These are phyloP conservation scores for Beta macrorhiza DNA, from an alignment of 179 eudicot species.

Conservation along the genomic window DNA sequence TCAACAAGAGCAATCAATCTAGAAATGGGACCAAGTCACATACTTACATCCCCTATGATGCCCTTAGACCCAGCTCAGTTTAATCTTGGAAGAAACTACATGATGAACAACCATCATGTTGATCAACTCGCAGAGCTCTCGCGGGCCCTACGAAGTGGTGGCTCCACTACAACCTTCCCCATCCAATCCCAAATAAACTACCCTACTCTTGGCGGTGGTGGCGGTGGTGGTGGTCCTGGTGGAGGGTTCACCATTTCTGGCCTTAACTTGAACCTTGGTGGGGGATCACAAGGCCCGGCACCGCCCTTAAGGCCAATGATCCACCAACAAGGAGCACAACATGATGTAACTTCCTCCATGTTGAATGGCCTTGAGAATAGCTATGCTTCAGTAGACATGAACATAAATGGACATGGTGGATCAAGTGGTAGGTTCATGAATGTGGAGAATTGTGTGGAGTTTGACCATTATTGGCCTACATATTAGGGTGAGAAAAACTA, in stretches of 20 bases:
- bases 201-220: slow-evolving; percentile 25
- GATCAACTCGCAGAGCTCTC: slow-evolving; percentile 45
- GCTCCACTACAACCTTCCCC: slow-evolving; percentile 34
- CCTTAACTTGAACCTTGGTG: slow-evolving; percentile 60
- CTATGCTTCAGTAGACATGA: slow-evolving; percentile 40
- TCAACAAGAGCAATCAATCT: slow-evolving; percentile 42
- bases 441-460: slow-evolving; percentile 64
- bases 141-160: slow-evolving; percentile 35
- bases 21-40: slow-evolving; percentile 33
- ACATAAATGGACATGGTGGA: slow-evolving; percentile 33
- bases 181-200: slow-evolving; percentile 41
- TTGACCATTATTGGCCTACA: slow-evolving; percentile 58
- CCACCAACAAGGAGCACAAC: slow-evolving; percentile 31
- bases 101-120: slow-evolving; percentile 41
- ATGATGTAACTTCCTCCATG: slow-evolving; percentile 38
- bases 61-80: slow-evolving; percentile 36
- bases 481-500: slow-evolving; percentile 19
- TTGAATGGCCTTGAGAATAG: slow-evolving; percentile 36
- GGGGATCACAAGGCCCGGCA: slow-evolving; percentile 30
- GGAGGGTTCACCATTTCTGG: slow-evolving; percentile 59
- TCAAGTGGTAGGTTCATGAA: slow-evolving; percentile 40
- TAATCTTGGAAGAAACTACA: slow-evolving; percentile 45
- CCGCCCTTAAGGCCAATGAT: slow-evolving; percentile 42
- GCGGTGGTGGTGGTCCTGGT: slow-evolving; percentile 14
- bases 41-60: slow-evolving; percentile 39